Evolutionary conservation across 768 basidiomycete species (phyloP).

Genomic region (Collybia mongolica): DNA sequence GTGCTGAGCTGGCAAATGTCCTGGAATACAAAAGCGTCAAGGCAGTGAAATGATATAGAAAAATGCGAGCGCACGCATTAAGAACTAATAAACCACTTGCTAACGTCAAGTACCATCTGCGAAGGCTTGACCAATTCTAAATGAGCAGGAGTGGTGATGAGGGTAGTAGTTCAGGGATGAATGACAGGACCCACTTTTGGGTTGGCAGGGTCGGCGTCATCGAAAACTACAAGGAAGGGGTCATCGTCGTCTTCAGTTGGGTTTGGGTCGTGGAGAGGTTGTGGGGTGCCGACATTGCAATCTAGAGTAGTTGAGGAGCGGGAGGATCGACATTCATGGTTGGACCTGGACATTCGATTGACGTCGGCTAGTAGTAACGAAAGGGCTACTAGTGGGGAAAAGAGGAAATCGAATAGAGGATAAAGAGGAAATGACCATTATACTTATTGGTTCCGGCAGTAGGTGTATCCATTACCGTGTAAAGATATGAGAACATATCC

Average conservation of each 20-base stretch:
- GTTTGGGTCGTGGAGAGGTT: conserved; percentile 1
- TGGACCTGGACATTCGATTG: too few species aligned
- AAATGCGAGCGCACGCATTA: conserved; percentile 39
- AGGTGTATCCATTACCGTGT: too few species aligned
- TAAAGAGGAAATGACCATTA: too few species aligned
- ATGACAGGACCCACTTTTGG: conserved; percentile 37
- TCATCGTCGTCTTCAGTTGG: conserved; percentile 15
- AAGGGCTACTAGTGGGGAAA: too few species aligned
- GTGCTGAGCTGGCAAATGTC: conserved; percentile 63
- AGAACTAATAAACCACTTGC: conserved; percentile 49
- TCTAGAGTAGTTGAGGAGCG: too few species aligned
- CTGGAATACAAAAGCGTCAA: conserved; percentile 24
- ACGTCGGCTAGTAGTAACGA: too few species aligned
- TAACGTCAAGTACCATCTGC: conserved; percentile 46
- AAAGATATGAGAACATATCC: too few species aligned
- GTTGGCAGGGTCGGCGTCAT: conserved; percentile 39
- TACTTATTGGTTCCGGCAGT: too few species aligned
- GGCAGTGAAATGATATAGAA: conserved; percentile 1
- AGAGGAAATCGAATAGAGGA: too few species aligned
- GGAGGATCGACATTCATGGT: too few species aligned
- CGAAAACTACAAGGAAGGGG: conserved; percentile 34
- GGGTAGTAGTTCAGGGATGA: conserved; percentile 2
- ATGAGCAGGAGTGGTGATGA: background rate
- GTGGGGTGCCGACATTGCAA: background rate
- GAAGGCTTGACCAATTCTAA: conserved; percentile 48